Evolutionary conservation across 2,329 filamentous ascomycete species (phyloP).

Genomic region (Xylariaceae sp.): DNA sequence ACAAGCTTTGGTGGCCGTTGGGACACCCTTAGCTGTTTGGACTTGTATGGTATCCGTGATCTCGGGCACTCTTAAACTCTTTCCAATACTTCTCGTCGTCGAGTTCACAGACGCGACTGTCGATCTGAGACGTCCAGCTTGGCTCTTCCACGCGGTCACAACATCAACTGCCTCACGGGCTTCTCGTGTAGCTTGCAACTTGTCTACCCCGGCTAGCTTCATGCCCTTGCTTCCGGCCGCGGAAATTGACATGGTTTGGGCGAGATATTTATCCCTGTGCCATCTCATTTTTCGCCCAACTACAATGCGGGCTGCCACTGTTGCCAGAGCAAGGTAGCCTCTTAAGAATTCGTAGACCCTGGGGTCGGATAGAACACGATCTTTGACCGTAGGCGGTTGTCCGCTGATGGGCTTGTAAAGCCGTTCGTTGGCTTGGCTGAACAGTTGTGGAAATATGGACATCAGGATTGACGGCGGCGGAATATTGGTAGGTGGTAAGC

Average conservation of each 20-base stretch:
- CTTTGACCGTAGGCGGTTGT: conserved; percentile 52
- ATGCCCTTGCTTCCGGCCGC: conserved; percentile 73
- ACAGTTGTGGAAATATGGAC: conserved; percentile 66
- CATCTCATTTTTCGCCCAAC: conserved; percentile 81
- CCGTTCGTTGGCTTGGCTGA: conserved; percentile 58
- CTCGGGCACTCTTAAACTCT: conserved; percentile 57
- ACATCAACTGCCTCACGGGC: conserved; percentile 80
- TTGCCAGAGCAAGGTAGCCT: conserved; percentile 57
- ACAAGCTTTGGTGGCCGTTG: conserved; percentile 70
- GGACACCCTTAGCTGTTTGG: conserved; percentile 63
- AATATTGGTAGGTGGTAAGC: conserved; percentile 71
- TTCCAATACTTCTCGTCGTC: conserved; percentile 29
- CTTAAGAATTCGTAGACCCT: conserved; percentile 58
- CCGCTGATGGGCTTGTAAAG: conserved; percentile 62
- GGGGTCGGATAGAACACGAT: conserved; percentile 58
- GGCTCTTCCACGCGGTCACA: conserved; percentile 66
- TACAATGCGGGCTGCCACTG: conserved; percentile 72
- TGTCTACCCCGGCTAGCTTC: conserved; percentile 86
- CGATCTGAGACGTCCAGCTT: conserved; percentile 68
- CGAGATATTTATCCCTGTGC: conserved; percentile 81
- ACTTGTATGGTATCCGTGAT: conserved; percentile 64
- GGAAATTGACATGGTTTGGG: conserved; percentile 85
- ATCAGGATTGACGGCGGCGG: conserved; percentile 83
- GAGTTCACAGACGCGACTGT: conserved; percentile 63
- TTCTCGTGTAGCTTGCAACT: conserved; percentile 73